Base-by-base conservation (phyloP, 371 early-diverging fungal genomes). In the Zychaea mexicana region DNA sequence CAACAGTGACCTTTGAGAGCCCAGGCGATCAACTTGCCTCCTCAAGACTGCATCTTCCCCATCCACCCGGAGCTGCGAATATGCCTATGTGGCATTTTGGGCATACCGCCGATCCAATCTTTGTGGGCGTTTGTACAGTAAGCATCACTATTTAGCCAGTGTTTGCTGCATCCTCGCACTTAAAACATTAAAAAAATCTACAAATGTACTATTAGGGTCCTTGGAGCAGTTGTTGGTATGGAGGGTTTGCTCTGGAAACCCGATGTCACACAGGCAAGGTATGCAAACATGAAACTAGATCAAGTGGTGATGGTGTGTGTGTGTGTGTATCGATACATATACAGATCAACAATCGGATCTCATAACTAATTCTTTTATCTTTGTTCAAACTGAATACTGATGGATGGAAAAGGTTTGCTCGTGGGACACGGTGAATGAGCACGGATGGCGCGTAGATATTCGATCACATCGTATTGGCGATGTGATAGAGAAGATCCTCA, bases 61-160 rank as follows among this genome's bases (percentile, higher is more conserved):
- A 58, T 22, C 73, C 81, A 17, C 87, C 90, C 0, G 83, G 79
- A 4, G 57, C 77, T 7, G 66, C 81, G 9, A 74, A 85, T 5
- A 61, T 92, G 55, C 92, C 95, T 15, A 84, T 97, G 45, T 98
- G 90, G 79, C 98, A 98, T 71, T 85, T 95, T 64, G 97, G 97
- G 1, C 94, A 97, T 72, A 90, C 87, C 3, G 91, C 92, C 2
- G 99, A 98, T 78, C 98, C 99, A 4, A 88, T 98, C 22, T 98
- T 87, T 77, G 81, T 92, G 64, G 99, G 99, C 27, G 85, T 84
- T 26, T 98, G 98, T 68, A 88, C 84, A 21, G 88, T 80, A 77
- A 71, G 70, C n/a, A n/a, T n/a, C n/a, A n/a, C n/a, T n/a, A n/a
- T n/a, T n/a, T n/a, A n/a, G n/a, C n/a, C n/a, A n/a, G n/a, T n/a